Base-by-base conservation (phyloP, 495 filamentous ascomycete genomes). In the Penicillium waksmanii region DNA sequence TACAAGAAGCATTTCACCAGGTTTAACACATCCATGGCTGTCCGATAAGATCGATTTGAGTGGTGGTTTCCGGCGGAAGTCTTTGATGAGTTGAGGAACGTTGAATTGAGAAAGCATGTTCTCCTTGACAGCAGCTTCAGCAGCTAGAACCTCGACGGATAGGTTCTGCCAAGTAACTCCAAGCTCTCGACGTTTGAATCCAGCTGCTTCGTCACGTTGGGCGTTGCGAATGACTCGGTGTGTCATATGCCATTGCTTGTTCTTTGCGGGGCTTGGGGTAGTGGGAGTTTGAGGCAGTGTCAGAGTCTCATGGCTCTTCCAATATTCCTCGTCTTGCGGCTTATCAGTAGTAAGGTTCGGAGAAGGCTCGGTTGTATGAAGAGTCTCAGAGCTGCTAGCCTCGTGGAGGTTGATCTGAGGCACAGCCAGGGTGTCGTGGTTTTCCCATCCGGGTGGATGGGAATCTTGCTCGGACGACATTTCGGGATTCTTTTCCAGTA, bases 71-170 rank as follows among this genome's bases (percentile, higher is more conserved):
- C 70, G 66, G 11, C 73, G 71, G 21, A 58, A 65, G 18, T 77
- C 74, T 19, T 67, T 70, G 35, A 73, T 63, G 21, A 68, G 60
- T 42, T 72, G 69, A 31, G 72, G 68, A 35, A 81, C 68, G 66
- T 85, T 84, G 77, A 84, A 85, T 66, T 85, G 83, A 3, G 82
- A 84, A 12, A 79, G 40, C 40, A 75, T 68, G 55, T 81, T 82
- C 52, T 83, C 78, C 56, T 81, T 80, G 52, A 80, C 70, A 19
- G 77, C 72, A 19, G 78, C 72, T 44, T 82, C 78, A 12, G 77
- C 73, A n/a, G 69, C 68, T 18, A 73, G 63, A 19, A 75, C 77
- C 12, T 77, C 66, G 15, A 80, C 77, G 1, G 57, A 73, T 8
- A 80, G 66, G 52, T 82, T 67, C 38, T 73, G 73, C 81, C 82